Evolutionary conservation across 2,329 filamentous ascomycete species (phyloP).

Genomic region (Fusarium beomiforme): DNA sequence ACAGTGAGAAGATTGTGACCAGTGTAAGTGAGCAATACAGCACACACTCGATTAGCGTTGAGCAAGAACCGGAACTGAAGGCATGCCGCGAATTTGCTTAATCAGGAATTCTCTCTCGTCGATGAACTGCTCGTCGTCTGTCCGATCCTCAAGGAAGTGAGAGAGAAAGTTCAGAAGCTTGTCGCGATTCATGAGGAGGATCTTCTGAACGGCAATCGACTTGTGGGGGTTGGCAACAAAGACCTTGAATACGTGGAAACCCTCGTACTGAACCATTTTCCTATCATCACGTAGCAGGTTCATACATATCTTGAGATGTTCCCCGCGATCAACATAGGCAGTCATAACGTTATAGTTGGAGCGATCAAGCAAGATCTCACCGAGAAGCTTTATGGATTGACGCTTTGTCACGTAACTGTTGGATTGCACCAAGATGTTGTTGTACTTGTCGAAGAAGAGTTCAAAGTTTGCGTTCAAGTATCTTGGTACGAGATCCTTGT

Average conservation of each 20-base stretch:
- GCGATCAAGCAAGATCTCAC: conserved; percentile 92
- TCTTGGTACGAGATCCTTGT: conserved; percentile 89
- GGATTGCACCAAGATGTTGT: conserved; percentile 85
- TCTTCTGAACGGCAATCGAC: conserved; percentile 93
- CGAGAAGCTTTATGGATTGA: conserved; percentile 96
- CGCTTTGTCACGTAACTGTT: conserved; percentile 98
- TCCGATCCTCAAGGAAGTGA: conserved; percentile 92
- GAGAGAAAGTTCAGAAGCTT: conserved; percentile 89
- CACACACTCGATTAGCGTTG: conserved; percentile 51
- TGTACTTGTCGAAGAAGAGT: conserved; percentile 91
- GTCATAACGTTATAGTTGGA: conserved; percentile 99
- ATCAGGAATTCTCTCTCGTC: conserved; percentile 98
- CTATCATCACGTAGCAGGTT: conserved; percentile 93
- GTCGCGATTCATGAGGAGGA: conserved; percentile 95
- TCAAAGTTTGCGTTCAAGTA: conserved; percentile 93
- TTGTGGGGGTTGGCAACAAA: conserved; percentile 99
- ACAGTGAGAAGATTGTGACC: conserved; percentile 4
- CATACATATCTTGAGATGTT: conserved; percentile 98
- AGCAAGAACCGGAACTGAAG: conserved; percentile 64
- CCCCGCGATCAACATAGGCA: conserved; percentile 91
- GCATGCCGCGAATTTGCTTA: conserved; percentile 85
- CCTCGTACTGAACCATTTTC: conserved; percentile 99
- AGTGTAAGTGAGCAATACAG: not conserved
- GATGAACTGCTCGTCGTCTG: conserved; percentile 97
- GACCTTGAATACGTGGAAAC: conserved; percentile 99